Conservation (phyloP, 2,329 filamentous ascomycete species). For the Thielaviopsis populi region DNA sequence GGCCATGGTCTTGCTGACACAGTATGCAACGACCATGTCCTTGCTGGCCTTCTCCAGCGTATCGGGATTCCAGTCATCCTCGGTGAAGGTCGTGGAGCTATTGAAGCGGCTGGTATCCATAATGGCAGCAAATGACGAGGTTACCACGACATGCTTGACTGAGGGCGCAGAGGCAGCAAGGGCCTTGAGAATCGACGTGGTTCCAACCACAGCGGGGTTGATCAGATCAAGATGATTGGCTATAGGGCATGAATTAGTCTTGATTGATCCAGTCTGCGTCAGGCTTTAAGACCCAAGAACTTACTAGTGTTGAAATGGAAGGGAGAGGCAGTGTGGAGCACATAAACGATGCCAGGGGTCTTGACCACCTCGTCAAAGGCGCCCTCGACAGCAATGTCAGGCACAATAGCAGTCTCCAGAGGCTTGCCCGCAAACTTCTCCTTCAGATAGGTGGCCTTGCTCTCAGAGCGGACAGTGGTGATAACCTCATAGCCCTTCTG, state of each 20-base stretch:
- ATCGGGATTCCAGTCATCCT: conserved; percentile 39
- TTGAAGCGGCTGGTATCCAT: conserved; percentile 26
- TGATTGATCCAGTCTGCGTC: not conserved
- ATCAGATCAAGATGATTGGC: conserved; percentile 38
- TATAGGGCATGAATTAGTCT: conserved; percentile 15
- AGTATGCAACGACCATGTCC: conserved; percentile 33
- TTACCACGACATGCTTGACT: conserved; percentile 58
- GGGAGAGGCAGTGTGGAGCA: conserved; percentile 47
- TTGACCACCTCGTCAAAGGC: conserved; percentile 53
- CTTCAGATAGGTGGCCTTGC: conserved; percentile 38
- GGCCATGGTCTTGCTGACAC: conserved; percentile 39
- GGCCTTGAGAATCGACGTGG: conserved; percentile 56
- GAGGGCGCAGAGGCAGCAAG: conserved; percentile 41
- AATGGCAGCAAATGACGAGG: conserved; percentile 41
- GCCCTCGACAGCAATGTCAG: conserved; percentile 57
- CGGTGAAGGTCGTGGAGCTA: conserved; percentile 28
- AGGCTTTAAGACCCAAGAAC: conserved; percentile 12
- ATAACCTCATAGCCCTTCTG: conserved; percentile 36
- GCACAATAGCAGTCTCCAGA: conserved; percentile 46
- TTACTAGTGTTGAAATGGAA: conserved; percentile 38
- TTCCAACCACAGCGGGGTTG: conserved; percentile 43
- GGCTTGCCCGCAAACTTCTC: conserved; percentile 32
- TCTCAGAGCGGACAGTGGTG: conserved; percentile 40
- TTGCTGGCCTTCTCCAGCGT: conserved; percentile 31
- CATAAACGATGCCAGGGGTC: conserved; percentile 30